Conservation (phyloP, 345 rosid species). For the Eutrema japonicum region DNA sequence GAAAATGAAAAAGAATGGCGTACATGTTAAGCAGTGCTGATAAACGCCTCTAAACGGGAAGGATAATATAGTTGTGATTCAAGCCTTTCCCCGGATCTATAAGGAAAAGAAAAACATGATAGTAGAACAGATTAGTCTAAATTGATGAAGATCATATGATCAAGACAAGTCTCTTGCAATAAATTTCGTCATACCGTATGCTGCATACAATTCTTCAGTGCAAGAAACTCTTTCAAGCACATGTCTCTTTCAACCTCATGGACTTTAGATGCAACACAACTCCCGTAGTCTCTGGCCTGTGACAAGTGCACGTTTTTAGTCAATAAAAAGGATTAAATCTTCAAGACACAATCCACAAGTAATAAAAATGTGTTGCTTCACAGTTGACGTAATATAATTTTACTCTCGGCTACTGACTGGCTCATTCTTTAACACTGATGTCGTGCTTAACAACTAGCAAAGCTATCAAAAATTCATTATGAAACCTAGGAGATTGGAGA, state of each 20-base stretch:
- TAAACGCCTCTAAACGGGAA: constrained; percentile 16
- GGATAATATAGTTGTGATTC: constrained; percentile 12
- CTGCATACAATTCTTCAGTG: constrained; percentile 84
- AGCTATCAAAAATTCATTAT: not conserved
- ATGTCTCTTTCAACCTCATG: constrained; percentile 81
- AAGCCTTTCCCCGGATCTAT: constrained; percentile 65
- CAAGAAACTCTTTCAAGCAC: constrained; percentile 92
- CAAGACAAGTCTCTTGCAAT: not conserved
- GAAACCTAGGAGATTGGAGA: not conserved
- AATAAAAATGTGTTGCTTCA: not conserved
- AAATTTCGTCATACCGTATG: constrained; percentile 62
- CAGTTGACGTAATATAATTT: not conserved
- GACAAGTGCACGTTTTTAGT: constrained; percentile 30
- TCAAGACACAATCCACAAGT: constrained; percentile 4
- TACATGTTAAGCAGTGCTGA: constrained; percentile 34
- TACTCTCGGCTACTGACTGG: not conserved
- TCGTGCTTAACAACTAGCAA: not conserved
- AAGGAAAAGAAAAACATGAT: constrained; percentile 37
- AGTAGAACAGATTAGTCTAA: constrained; percentile 26
- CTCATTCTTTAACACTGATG: not conserved
- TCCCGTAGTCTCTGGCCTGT: constrained; percentile 89
- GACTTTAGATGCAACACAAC: constrained; percentile 86
- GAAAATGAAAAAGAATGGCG: not conserved
- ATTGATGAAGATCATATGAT: not conserved
- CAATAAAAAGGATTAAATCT: constrained; percentile 24